Evolutionary conservation across 257 asterid genomes (phyloP).

Genomic region (Gentiana macrophylla): DNA sequence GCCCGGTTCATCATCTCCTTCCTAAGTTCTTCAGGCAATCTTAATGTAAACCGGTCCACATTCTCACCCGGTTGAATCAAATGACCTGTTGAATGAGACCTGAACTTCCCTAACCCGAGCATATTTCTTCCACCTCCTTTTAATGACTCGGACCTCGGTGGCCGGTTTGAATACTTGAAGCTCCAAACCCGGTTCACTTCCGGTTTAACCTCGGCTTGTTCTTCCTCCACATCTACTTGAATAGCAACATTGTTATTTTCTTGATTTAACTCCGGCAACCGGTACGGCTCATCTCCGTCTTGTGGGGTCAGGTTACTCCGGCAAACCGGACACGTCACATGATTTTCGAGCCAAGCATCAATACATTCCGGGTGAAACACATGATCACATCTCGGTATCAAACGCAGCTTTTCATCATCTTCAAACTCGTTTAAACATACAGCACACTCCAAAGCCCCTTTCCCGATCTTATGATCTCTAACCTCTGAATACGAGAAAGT

Average conservation of each 20-base stretch:
- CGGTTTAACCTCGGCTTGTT: conserved; percentile 6
- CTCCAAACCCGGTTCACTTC: conserved; percentile 26
- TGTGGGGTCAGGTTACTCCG: conserved; percentile 44
- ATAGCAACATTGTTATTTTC: conserved; percentile 25
- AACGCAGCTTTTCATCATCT: conserved; percentile 62
- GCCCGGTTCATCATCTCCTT: conserved; percentile 73
- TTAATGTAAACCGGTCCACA: conserved; percentile 62
- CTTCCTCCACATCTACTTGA: conserved; percentile 19
- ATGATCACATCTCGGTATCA: conserved; percentile 82
- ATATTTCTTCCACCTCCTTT: conserved; percentile 12
- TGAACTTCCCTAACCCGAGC: conserved; percentile 28
- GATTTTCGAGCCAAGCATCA: conserved; percentile 81
- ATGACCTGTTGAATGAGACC: conserved; percentile 95
- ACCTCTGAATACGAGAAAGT: conserved; percentile 78
- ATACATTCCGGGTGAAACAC: conserved; percentile 90
- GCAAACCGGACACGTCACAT: conserved; percentile 93
- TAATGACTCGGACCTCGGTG: conserved; percentile 37
- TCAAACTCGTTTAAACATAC: conserved; percentile 83
- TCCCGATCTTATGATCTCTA: conserved; percentile 76
- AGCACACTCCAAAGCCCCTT: conserved; percentile 78
- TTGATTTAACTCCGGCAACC: conserved; percentile 2
- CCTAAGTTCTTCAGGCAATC: conserved; percentile 47
- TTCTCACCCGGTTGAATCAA: conserved; percentile 61
- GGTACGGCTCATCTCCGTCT: conserved; percentile 26
- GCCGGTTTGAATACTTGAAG: conserved; percentile 18